Evolutionary conservation across 345 rosid genomes (phyloP).

Genomic region (Rhodomyrtus tomentosa): DNA sequence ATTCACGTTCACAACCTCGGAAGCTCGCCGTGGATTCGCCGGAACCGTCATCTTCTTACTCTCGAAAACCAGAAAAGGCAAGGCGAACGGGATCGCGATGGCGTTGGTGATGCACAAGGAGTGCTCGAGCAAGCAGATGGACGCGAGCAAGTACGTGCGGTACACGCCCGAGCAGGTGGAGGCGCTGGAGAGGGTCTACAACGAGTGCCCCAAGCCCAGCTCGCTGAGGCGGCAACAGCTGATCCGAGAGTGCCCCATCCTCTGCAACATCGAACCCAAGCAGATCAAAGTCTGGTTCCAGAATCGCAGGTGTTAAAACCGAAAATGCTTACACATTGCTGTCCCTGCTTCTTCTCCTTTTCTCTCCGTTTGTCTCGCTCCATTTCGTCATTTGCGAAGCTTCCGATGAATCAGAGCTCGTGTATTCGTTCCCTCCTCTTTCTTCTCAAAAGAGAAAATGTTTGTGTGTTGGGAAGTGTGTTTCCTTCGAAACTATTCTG

Average conservation of each 20-base stretch:
- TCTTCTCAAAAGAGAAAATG: background rate
- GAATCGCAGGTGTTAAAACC: slow-evolving; percentile 36
- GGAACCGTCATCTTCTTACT: background rate
- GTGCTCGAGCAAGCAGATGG: slow-evolving; percentile 33
- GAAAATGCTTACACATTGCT: background rate
- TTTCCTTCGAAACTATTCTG: background rate
- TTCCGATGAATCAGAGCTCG: background rate
- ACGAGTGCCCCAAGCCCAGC: slow-evolving; percentile 74
- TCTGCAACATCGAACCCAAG: slow-evolving; percentile 51
- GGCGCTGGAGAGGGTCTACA: slow-evolving; percentile 66
- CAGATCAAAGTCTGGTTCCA: slow-evolving; percentile 78
- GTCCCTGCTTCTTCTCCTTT: background rate
- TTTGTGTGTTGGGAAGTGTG: background rate
- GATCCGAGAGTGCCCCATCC: slow-evolving; percentile 61
- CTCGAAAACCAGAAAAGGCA: background rate
- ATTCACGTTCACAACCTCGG: background rate
- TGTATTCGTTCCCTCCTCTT: background rate
- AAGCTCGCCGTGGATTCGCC: background rate
- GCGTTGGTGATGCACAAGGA: slow-evolving; percentile 31
- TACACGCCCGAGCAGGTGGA: slow-evolving; percentile 76
- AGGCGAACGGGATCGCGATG: slow-evolving; percentile 6
- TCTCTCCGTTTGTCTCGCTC: background rate
- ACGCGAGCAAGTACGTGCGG: slow-evolving; percentile 54
- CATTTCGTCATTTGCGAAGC: background rate
- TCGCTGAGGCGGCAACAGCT: slow-evolving; percentile 67